Base-by-base conservation (phyloP, 345 rosid genomes). In the Populus tremula region DNA sequence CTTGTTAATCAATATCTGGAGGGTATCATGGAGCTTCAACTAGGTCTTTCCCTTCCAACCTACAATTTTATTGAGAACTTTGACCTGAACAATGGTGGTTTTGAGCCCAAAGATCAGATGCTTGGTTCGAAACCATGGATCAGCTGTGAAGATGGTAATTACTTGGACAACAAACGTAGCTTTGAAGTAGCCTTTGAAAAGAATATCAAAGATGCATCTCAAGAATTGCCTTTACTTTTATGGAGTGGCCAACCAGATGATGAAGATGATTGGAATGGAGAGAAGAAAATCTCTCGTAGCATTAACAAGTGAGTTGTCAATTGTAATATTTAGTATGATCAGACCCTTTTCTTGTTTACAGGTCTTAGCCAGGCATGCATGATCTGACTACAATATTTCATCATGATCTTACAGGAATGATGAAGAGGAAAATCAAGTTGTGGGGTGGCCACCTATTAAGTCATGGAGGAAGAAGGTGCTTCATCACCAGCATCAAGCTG, bases 401-500 rank as follows among this genome's bases (percentile, higher is more conserved):
- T 65, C 13, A 21, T 8, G 27, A 41, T n/a, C 18, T 23, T 20
- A 45, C 38, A 79, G 75, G 79, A 73, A 63, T 12, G 81, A 70
- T 6, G 85, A 79, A 75, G 87, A 78, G 41, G 89, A 82, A 41
- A 82, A 74, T 53, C 39, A 66, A 56, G 74, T 87, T 29, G 87
- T 88, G 79, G 97, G 97, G 69, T 91, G 95, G 97, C 97, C 97
- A 67, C 95, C 97, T 18, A 75, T 92, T 68, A 87, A 85, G 82
- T 75, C 95, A 76, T 90, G 89, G 90, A 86, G 89, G 84, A 91
- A 77, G 87, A 89, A 89, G 54, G 13, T 76, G 53, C 38, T 87
- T 31, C 79, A 76, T 50, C 88, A 72, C 50, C 87, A 65, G 50
- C 73, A 62, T 5, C 74, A 76, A 67, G 76, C 29, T 27, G n/a